phyloP scores from a whole-genome alignment of 768 basidiomycete genomes.

The Paxillus rubicundulus region DNA sequence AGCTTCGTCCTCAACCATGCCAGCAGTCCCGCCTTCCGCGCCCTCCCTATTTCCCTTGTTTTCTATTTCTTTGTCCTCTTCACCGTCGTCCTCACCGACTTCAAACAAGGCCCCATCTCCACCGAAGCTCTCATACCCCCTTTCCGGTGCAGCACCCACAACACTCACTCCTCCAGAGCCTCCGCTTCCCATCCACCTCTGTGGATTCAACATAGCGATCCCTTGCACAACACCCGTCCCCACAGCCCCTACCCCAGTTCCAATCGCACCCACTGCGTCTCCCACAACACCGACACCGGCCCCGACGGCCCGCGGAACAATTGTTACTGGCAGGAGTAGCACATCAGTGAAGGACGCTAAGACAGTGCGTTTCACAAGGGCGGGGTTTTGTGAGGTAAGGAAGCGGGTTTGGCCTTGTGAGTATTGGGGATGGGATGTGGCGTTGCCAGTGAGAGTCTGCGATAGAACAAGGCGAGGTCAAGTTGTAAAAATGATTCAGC shows the following conservation, averaged over 20 bases:
- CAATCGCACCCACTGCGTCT: constrained; percentile 62
- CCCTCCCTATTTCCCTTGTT: constrained; percentile 17
- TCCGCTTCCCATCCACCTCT: constrained; percentile 66
- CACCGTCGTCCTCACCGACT: constrained; percentile 43
- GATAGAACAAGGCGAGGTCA: neutral
- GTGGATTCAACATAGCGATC: constrained; percentile 86
- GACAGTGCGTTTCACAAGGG: constrained; percentile 88
- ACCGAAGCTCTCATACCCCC: constrained; percentile 22
- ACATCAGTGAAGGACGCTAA: constrained; percentile 89
- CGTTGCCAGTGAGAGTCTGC: constrained; percentile 9
- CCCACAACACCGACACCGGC: constrained; percentile 70
- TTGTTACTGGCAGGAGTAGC: constrained; percentile 90
- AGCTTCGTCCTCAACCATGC: constrained; percentile 17
- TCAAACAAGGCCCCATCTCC: constrained; percentile 49
- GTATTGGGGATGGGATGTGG: constrained; percentile 1
- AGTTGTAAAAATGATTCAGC: neutral
- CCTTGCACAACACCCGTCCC: constrained; percentile 79
- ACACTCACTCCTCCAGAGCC: constrained; percentile 1
- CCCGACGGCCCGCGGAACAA: constrained; percentile 82
- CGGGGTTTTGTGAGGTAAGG: constrained; percentile 82
- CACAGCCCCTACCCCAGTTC: constrained; percentile 68
- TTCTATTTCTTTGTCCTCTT: constrained; percentile 11
- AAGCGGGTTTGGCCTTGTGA: constrained; percentile 52
- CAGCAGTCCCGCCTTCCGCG: neutral
- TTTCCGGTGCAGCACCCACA: neutral